These are phyloP conservation scores for Themeda triandra DNA, from an alignment of 176 grass and related monocot genomes.

Conservation along the genomic window DNA sequence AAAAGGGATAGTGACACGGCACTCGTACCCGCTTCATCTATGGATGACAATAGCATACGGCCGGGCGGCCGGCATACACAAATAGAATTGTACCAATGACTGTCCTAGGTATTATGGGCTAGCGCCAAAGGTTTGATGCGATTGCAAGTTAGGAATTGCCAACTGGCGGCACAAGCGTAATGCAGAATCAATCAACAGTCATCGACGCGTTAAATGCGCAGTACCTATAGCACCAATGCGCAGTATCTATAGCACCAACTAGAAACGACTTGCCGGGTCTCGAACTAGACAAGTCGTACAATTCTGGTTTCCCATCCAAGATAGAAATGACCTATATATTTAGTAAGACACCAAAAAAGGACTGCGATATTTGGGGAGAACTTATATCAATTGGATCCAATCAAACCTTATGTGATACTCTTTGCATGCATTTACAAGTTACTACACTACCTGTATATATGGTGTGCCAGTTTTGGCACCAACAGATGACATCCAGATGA, in stretches of 20 bases:
- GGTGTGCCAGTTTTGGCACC: neutral
- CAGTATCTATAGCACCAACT: neutral
- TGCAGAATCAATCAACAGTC: neutral
- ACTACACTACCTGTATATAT: neutral
- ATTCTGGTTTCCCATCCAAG: neutral
- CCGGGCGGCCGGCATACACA: neutral
- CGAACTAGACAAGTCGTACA: neutral
- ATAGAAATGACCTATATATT: neutral
- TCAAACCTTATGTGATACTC: neutral
- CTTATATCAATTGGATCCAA: neutral
- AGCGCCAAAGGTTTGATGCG: neutral
- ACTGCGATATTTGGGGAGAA: neutral
- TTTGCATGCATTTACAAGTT: neutral
- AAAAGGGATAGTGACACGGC: neutral
- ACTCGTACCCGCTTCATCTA: neutral
- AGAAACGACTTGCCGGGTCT: neutral
- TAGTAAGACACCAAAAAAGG: neutral
- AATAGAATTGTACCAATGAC: neutral
- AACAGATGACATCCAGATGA: constrained; percentile 12
- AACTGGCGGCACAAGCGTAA: neutral
- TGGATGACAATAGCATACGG: neutral
- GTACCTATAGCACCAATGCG: too few species aligned
- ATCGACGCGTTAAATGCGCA: too few species aligned
- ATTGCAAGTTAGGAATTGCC: neutral
- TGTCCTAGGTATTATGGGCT: neutral